Conservation (phyloP, 129 eudicot species). For the Flaveria sonorensis region DNA sequence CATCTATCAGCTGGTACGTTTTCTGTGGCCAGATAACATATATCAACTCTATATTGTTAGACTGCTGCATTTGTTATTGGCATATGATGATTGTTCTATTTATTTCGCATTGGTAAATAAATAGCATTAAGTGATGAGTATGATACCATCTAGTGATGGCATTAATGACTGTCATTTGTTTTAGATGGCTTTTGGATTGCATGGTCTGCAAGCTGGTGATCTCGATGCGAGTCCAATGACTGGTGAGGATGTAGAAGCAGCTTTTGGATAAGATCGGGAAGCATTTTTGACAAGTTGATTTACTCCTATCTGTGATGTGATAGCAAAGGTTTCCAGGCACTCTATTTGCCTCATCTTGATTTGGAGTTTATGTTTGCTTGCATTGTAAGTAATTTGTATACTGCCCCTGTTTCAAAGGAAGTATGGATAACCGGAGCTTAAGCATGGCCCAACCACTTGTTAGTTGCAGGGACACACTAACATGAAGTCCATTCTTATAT, state of each 20-base stretch:
- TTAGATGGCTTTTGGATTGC: conserved; percentile 95
- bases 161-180: too few species aligned
- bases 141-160: too few species aligned
- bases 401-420: conserved; percentile 53
- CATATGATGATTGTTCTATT: conserved; percentile 7
- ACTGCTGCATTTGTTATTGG: not conserved
- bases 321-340: conserved; percentile 62
- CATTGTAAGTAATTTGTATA: not conserved
- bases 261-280: conserved; percentile 95
- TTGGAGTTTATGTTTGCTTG: conserved; percentile 19
- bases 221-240: conserved; percentile 90
- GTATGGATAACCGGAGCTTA: too few species aligned
- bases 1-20: too few species aligned
- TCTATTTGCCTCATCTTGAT: not conserved
- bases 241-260: conserved; percentile 95
- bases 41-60: too few species aligned
- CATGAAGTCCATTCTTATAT: too few species aligned
- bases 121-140: too few species aligned
- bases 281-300: conserved; percentile 80
- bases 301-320: conserved; percentile 87
- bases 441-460: too few species aligned
- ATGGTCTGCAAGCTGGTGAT: conserved; percentile 99
- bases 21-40: too few species aligned
- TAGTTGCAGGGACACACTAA: too few species aligned
- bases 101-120: too few species aligned